Base-by-base conservation (phyloP, 352 stramenopile genomes). In the Phytophthora nicotianae region DNA sequence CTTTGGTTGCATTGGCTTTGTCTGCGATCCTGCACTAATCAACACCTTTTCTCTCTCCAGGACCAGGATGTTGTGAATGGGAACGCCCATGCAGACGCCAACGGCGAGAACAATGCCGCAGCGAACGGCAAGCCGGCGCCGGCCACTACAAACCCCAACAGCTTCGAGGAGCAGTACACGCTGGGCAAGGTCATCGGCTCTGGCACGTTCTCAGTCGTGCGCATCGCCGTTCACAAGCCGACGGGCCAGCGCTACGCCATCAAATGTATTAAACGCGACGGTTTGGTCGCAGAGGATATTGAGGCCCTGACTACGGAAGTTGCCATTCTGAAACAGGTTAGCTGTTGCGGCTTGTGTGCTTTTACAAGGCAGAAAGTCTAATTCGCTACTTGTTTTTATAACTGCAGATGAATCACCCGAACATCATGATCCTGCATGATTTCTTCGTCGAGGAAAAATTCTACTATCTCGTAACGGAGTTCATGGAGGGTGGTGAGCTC, bases 401-500 rank as follows among this genome's bases (percentile, higher is more conserved):
- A 6, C 27, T 50, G 35, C 47, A 96, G 84, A 91, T 96, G 76
- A 90, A 96, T 59, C 91, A 97, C 71, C 88, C 89, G 13, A 96
- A 97, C 70, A 97, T 97, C 48, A 95, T 97, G 83, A 92, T 91
- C 19, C 60, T 97, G 24, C 79, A 98, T 53, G 95, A 97, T 68
- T 97, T 98, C 65, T 98, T 97, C 69, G 84, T 96, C 10, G 91
- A 98, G 43, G 79, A 88, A 2, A 95, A 98, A 45, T 88, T 97
- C 63, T 99, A 98, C 75, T 99, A 99, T 74, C 80, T 99, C 47
- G 95, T 99, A 3, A 98, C 98, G 32, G 96, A 99, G 75, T 94
- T 98, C 50, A 98, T 98, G 82, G 90, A 89, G 32, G 97, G 97
- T 26, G 93, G 94, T 19, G 86, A 94, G 58, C 81, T 93, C 10